A percentile compares a stretch with the other conserved stretches of the same genome.
phyloP scores from a whole-genome alignment of 1,284 basidiomycete genomes.

The Mrakiaceae sp. region DNA sequence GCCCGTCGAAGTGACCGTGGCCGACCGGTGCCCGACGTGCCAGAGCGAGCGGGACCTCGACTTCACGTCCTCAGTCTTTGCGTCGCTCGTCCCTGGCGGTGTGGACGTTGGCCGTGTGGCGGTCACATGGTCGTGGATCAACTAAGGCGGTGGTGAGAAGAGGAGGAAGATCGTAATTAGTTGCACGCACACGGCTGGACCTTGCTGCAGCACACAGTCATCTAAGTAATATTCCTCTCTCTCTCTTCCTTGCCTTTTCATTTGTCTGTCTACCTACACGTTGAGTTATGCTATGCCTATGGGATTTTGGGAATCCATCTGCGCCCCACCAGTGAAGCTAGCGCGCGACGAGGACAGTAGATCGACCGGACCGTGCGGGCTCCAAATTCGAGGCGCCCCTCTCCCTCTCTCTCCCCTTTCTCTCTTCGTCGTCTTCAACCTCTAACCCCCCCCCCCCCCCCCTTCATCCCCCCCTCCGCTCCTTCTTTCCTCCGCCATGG shows the following conservation, averaged over 20 bases:
- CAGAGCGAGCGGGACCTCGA: conserved; percentile 34
- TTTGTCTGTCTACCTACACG: too few relatives aligned
- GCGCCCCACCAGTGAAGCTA: too few relatives aligned
- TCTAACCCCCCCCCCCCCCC: neutral
- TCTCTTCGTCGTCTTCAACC: neutral
- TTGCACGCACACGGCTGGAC: too few relatives aligned
- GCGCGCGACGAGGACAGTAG: too few relatives aligned
- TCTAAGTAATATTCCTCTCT: too few relatives aligned
- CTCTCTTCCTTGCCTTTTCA: too few relatives aligned
- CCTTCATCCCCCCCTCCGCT: neutral
- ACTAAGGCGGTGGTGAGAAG: neutral
- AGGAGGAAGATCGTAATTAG: too few relatives aligned
- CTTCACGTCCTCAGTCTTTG: conserved; percentile 37
- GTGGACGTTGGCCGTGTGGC: conserved; percentile 1
- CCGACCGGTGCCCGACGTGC: conserved; percentile 40
- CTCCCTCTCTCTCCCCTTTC: neutral
- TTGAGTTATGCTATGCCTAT: too few relatives aligned
- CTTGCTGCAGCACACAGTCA: too few relatives aligned
- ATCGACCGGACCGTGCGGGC: too few relatives aligned
- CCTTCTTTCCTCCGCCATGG: conserved; percentile 1
- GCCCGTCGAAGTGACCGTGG: conserved; percentile 35
- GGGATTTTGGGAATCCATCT: too few relatives aligned
- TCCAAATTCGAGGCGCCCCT: neutral
- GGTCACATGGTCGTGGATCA: conserved; percentile 6
- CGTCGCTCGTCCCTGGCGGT: conserved; percentile 14